Evolutionary conservation across 2,329 filamentous ascomycete species (phyloP).

Genomic region (Harringtonia lauricola): DNA sequence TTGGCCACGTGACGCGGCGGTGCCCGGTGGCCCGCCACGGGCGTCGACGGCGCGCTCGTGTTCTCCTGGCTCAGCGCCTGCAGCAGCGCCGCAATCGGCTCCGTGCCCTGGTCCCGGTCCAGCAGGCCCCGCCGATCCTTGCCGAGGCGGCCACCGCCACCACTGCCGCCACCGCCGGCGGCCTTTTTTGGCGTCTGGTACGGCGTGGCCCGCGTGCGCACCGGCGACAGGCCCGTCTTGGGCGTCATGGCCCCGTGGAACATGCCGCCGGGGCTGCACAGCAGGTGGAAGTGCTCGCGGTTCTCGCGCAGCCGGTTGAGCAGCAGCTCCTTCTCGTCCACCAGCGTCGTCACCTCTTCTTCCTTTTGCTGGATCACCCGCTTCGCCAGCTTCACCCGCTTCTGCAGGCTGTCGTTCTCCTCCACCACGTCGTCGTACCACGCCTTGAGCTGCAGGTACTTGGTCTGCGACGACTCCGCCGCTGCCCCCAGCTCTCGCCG

Average conservation of each 20-base stretch:
- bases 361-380: constrained; percentile 69
- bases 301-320: constrained; percentile 82
- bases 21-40: constrained; percentile 35
- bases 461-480: constrained; percentile 41
- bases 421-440: constrained; percentile 56
- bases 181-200: constrained; percentile 35
- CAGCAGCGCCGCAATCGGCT: constrained; percentile 66
- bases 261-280: constrained; percentile 64
- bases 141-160: constrained; percentile 20
- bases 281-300: constrained; percentile 70
- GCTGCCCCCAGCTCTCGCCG: constrained; percentile 35
- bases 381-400: constrained; percentile 61
- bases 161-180: constrained; percentile 22
- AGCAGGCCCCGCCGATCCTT: constrained; percentile 14
- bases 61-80: constrained; percentile 72
- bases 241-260: constrained; percentile 54
- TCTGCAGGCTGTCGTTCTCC: constrained; percentile 52
- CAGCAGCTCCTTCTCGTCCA: constrained; percentile 66
- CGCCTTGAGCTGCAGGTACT: constrained; percentile 51
- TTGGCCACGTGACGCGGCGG: constrained; percentile 40
- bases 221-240: constrained; percentile 30
- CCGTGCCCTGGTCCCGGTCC: constrained; percentile 42
- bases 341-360: constrained; percentile 57
- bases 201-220: constrained; percentile 35
- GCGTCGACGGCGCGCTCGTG: constrained; percentile 64